Percentiles rank a stretch among this genome's conserved stretches.
These are phyloP conservation scores for Epichloe gansuensis DNA, from an alignment of 2,329 filamentous ascomycete genomes.

Conservation along the genomic window DNA sequence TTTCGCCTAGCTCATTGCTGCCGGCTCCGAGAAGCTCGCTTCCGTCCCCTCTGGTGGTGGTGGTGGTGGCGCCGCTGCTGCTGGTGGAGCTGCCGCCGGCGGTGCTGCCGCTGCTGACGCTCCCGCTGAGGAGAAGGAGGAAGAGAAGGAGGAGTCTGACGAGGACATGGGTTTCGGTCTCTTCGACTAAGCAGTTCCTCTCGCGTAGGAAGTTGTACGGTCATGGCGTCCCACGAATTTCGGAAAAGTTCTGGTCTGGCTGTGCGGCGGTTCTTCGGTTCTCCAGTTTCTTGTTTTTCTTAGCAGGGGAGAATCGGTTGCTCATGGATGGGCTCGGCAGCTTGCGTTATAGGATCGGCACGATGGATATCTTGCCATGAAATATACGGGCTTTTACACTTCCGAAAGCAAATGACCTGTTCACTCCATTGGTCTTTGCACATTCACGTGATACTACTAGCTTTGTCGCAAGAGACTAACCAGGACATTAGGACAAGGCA, in stretches of 20 bases:
- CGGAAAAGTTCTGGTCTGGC: conserved; percentile 21
- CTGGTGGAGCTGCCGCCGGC: conserved; percentile 54
- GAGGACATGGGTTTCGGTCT: conserved; percentile 70
- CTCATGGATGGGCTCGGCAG: conserved; percentile 18
- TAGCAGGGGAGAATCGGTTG: conserved; percentile 20
- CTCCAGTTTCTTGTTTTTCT: conserved; percentile 14
- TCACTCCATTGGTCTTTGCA: background rate
- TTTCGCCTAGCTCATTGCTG: conserved; percentile 63
- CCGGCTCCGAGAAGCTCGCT: conserved; percentile 87
- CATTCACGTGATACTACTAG: too few species aligned
- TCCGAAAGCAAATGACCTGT: conserved; percentile 8
- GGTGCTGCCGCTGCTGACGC: conserved; percentile 51
- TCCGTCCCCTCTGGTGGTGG: conserved; percentile 94
- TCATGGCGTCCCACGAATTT: conserved; percentile 22
- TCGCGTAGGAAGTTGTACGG: conserved; percentile 13
- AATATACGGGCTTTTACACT: conserved; percentile 17
- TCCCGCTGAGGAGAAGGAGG: conserved; percentile 50
- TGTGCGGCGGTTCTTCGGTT: conserved; percentile 20
- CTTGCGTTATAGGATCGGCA: conserved; percentile 15
- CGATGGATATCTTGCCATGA: conserved; percentile 16
- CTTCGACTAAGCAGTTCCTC: conserved; percentile 49
- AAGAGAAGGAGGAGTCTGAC: conserved; percentile 73
- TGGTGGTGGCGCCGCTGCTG: conserved; percentile 57
- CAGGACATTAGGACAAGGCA: too few species aligned
- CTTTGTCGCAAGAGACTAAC: too few species aligned